Evolutionary conservation across 1,139 yeast species (phyloP).

Genomic region (Candida mesenterica): DNA sequence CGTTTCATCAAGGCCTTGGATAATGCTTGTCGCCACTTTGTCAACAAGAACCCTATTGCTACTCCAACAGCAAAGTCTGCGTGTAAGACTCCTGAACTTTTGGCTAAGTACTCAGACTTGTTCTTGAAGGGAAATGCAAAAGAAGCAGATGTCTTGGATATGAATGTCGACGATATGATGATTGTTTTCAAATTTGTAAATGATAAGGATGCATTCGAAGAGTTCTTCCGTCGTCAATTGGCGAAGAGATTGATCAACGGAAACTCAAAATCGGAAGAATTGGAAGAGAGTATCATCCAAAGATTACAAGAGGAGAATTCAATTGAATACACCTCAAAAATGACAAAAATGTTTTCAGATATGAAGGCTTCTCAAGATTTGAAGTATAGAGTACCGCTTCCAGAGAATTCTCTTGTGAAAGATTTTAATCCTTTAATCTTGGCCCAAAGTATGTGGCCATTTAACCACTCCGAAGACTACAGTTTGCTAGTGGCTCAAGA

Average conservation of each 20-base stretch:
- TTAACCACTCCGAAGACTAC: conserved; percentile 46
- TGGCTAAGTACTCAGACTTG: conserved; percentile 87
- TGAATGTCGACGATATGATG: conserved; percentile 85
- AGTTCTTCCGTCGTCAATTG: conserved; percentile 82
- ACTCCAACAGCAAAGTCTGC: conserved; percentile 50
- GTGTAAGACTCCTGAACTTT: conserved; percentile 80
- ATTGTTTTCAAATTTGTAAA: conserved; percentile 82
- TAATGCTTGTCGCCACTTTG: conserved; percentile 81
- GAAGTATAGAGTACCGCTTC: conserved; percentile 57
- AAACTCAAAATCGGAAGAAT: conserved; percentile 76
- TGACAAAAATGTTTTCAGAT: conserved; percentile 96
- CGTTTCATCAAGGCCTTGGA: conserved; percentile 86
- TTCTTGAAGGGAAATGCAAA: conserved; percentile 74
- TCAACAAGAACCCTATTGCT: conserved; percentile 82
- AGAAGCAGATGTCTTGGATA: conserved; percentile 65
- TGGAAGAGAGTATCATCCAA: conserved; percentile 85
- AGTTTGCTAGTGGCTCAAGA: conserved; percentile 48
- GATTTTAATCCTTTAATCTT: conserved; percentile 76
- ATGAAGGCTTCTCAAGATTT: conserved; percentile 84
- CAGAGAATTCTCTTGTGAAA: conserved; percentile 37
- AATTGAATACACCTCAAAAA: conserved; percentile 87
- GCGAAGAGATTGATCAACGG: conserved; percentile 88
- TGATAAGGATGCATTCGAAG: conserved; percentile 95
- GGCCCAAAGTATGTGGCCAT: conserved; percentile 92
- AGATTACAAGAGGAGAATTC: conserved; percentile 89